A percentile compares a stretch with the other conserved stretches of the same genome.
These are phyloP conservation scores for Phytopythium litorale DNA, from an alignment of 352 stramenopile species.

Conservation along the genomic window DNA sequence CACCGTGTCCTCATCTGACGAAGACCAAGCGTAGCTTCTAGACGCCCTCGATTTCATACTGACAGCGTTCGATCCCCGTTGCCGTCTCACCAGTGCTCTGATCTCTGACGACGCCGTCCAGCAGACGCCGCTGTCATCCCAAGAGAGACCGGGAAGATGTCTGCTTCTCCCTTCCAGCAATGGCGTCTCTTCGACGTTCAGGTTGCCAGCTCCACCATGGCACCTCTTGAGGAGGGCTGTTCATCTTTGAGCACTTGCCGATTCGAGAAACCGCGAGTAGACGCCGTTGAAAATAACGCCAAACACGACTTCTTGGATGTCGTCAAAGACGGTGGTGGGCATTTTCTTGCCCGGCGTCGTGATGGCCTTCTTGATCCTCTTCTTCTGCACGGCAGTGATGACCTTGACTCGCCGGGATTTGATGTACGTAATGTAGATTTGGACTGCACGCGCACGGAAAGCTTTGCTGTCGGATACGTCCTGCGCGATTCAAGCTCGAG, in stretches of 20 bases:
- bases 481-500: slow-evolving; percentile 11
- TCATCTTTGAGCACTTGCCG: slow-evolving; percentile 3
- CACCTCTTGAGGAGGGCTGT: neutral
- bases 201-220: neutral
- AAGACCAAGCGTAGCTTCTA: neutral
- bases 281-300: slow-evolving; percentile 54
- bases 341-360: slow-evolving; percentile 55
- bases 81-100: neutral
- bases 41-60: neutral
- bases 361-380: slow-evolving; percentile 65
- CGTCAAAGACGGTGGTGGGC: slow-evolving; percentile 39
- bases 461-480: slow-evolving; percentile 21
- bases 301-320: slow-evolving; percentile 50
- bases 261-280: slow-evolving; percentile 37
- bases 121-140: neutral
- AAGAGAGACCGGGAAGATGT: neutral
- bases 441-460: slow-evolving; percentile 38
- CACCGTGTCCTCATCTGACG: neutral
- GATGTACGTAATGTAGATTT: slow-evolving; percentile 55
- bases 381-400: slow-evolving; percentile 58
- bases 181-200: neutral
- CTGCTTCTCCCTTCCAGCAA: neutral
- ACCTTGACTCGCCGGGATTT: slow-evolving; percentile 59
- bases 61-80: neutral
- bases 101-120: neutral